Evolutionary conservation across 306 rosid genomes (phyloP), one percentile per base, ranked within the genome.

Genomic region (Mimosa bimucronata): DNA sequence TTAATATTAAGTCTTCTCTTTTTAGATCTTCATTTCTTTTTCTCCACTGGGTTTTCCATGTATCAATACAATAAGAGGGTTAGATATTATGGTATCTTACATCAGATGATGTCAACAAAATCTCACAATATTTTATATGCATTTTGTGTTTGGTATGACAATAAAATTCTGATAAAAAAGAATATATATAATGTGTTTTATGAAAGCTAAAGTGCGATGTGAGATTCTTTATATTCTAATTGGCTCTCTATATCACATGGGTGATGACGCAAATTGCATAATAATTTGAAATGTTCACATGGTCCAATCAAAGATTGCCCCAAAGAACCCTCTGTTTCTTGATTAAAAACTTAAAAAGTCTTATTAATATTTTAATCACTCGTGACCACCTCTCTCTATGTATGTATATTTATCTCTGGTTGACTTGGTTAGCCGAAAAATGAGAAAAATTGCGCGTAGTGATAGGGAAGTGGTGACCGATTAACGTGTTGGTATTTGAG

Each of bases 211-310:
- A 60, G 28, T 26, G 66, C 13, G 34, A 26, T 7, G 18, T 12
- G 66, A 11, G 66, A 60, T 26, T 26, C 66, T 25, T 25, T 12
- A 25, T 4, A 10, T 60, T 26, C 13, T 26, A 10, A 60, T 11
- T 12, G 66, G 66, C 25, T 34, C 46, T 38, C 3, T 37, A 8
- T n/a, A 10, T 67, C 28, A 9, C 34, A 75, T 77, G 13, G 62
- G 71, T 69, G 55, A 74, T 26, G 69, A 73, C 50, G 71, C 19
- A 23, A 72, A 48, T 77, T 2, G 9, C 16, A 44, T 44, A 68
- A n/a, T 65, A 26, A 80, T 68, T 53, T 68, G 70, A 29, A 57
- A 52, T 65, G 40, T 16, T 81, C 80, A 75, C 81, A 14, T 66
- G 81, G 67, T 19, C 62, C 21, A 31, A 6, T 80, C 75, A 30